Conservation (phyloP, 345 rosid species). For the Capsella bursapastoris region DNA sequence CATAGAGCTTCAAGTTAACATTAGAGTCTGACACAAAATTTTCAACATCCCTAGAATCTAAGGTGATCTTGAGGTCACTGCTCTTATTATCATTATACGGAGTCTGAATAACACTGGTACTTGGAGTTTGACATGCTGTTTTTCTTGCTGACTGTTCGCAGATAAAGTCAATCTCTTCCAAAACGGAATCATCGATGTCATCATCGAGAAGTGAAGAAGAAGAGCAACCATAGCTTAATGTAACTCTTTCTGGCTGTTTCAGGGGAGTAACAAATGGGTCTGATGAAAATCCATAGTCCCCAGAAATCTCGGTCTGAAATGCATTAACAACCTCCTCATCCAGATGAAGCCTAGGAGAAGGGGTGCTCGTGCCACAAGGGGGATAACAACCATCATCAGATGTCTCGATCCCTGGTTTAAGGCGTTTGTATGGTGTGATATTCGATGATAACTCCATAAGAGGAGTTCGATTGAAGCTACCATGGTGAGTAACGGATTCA, state of each 20-base stretch:
- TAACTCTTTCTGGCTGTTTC: conserved; percentile 43
- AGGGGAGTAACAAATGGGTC: conserved; percentile 55
- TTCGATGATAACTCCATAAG: conserved; percentile 59
- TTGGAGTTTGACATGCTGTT: conserved; percentile 40
- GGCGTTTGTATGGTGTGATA: conserved; percentile 48
- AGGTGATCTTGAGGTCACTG: conserved; percentile 30
- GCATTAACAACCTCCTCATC: conserved; percentile 24
- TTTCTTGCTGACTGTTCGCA: conserved; percentile 61
- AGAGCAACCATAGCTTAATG: conserved; percentile 43
- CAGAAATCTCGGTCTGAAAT: conserved; percentile 28
- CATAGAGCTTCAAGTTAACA: conserved; percentile 32
- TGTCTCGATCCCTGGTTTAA: conserved; percentile 22
- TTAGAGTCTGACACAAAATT: conserved; percentile 10
- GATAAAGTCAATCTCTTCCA: conserved; percentile 73
- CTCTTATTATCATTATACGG: conserved; percentile 32
- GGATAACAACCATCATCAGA: conserved; percentile 13
- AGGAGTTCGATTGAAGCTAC: conserved; percentile 54
- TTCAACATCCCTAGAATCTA: conserved; percentile 25
- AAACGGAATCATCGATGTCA: conserved; percentile 67
- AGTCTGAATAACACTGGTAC: conserved; percentile 32
- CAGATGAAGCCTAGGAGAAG: conserved; percentile 19
- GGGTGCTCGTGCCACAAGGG: conserved; percentile 16
- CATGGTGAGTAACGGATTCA: conserved; percentile 32
- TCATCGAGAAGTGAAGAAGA: conserved; percentile 66
- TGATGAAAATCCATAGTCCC: conserved; percentile 15